Conservation (phyloP, 345 rosid species). For the Hibiscus syriacus region DNA sequence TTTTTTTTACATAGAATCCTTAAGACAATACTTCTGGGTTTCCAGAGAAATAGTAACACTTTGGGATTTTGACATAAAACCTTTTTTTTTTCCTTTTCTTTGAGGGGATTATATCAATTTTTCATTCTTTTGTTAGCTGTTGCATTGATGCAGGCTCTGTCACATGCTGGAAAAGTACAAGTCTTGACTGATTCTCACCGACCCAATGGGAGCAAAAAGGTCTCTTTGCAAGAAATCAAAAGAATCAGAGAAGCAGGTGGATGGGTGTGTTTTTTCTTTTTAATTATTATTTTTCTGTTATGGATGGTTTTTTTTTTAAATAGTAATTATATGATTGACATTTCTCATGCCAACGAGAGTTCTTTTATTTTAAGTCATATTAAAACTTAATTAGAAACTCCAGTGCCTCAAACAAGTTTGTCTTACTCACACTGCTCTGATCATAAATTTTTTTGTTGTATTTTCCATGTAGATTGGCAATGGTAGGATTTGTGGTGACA, state of each 20-base stretch:
- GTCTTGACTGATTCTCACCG: slow-evolving; percentile 73
- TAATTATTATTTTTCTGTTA: slow-evolving; percentile 19
- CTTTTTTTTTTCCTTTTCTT: not conserved
- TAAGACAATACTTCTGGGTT: not conserved
- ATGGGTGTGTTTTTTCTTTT: slow-evolving; percentile 63
- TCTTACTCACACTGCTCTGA: not conserved
- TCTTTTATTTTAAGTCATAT: not conserved
- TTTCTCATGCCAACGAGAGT: not conserved
- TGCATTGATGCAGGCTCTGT: slow-evolving; percentile 49
- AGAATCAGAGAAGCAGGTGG: slow-evolving; percentile 99
- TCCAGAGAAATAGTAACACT: not conserved
- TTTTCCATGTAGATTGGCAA: slow-evolving; percentile 48
- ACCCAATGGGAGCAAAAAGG: slow-evolving; percentile 67
- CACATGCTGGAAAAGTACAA: slow-evolving; percentile 70
- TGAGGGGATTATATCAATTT: not conserved
- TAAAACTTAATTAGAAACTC: not conserved
- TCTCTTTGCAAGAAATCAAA: slow-evolving; percentile 65
- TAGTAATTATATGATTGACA: not conserved
- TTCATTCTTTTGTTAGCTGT: slow-evolving; percentile 2
- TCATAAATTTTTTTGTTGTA: slow-evolving; percentile 6
- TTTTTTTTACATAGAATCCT: not conserved
- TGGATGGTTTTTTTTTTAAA: slow-evolving; percentile 5
- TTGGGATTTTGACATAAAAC: not conserved
- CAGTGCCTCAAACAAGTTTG: too few species aligned
- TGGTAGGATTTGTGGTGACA: slow-evolving; percentile 94